Base-by-base conservation (phyloP, 306 rosid genomes). In the Quillaja saponaria region DNA sequence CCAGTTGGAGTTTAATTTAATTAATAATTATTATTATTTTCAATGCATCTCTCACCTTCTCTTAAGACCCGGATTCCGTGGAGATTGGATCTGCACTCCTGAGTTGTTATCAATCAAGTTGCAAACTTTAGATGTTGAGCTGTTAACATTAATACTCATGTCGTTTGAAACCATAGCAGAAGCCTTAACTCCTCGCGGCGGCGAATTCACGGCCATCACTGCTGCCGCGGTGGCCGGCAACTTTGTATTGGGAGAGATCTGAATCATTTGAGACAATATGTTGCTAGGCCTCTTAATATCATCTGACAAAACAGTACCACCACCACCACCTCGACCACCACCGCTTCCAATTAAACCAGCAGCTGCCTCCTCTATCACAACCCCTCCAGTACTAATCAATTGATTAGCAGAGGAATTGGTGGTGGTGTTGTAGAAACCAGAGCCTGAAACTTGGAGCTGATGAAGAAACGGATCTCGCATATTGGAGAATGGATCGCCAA, bases 81-180 rank as follows among this genome's bases (percentile, higher is more conserved):
- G 90, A 45, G 96, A 72, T 67, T 95, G 88, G 97, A 88, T 91
- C 97, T 91, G 97, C 38, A 82, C 40, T 28, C 65, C 75, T 21
- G 83, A 46, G 73, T 66, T 78, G 53, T 75, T 84, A 73, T 49
- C 67, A 75, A 77, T 55, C 81, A 84, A 72, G 69, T 75, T 41
- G 71, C 71, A 17, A n/a, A n/a, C n/a, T n/a, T n/a, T n/a, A n/a
- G n/a, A n/a, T n/a, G n/a, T n/a, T n/a, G 84, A 72, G 78, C 76
- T 6, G 67, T 73, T 69, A 31, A 68, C 79, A 66, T 67, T 75
- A 69, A 54, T n/a, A n/a, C n/a, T 66, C 73, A 76, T 74, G 80
- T 69, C 81, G 61, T 71, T 41, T 12, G 82, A 55, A 66, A 71
- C 52, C 72, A 77, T 53, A 66, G 71, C 55, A 56, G 78, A 45